Evolutionary conservation across 768 basidiomycete species (phyloP).

Genomic region (Kwoniella pini): DNA sequence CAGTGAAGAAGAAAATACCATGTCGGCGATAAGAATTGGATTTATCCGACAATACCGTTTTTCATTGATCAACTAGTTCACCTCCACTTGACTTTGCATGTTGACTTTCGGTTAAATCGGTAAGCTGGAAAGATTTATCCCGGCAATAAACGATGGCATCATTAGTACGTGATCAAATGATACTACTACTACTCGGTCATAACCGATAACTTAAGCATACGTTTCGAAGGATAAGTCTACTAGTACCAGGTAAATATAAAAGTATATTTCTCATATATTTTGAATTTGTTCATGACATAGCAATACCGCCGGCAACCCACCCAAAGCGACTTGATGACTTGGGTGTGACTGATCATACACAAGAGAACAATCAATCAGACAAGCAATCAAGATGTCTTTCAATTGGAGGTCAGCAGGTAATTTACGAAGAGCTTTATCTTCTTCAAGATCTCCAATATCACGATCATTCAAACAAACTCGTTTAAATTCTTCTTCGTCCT

Average conservation of each 20-base stretch:
- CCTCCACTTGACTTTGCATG: neutral
- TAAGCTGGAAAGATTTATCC: no score
- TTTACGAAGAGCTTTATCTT: neutral
- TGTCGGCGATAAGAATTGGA: constrained; percentile 6
- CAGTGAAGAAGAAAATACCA: neutral
- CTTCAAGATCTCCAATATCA: no score
- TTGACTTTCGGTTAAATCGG: neutral
- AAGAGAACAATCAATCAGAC: no score
- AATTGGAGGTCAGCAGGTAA: no score
- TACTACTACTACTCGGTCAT: neutral
- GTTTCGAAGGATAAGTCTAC: no score
- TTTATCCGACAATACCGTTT: neutral
- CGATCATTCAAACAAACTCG: neutral
- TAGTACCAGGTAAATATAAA: no score
- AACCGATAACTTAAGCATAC: neutral
- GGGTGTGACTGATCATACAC: no score
- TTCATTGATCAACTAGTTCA: neutral
- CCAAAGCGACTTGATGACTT: no score
- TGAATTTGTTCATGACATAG: no score
- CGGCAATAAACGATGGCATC: constrained; percentile 9
- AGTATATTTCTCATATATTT: no score
- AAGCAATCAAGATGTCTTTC: no score
- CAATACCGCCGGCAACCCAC: no score
- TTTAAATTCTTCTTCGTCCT: constrained; percentile 2
- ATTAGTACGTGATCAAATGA: constrained; percentile 12